A percentile compares a stretch with the other conserved stretches of the same genome.
These are phyloP conservation scores for Colletotrichum endophyticum DNA, from an alignment of 2,329 filamentous ascomycete genomes.

Conservation along the genomic window DNA sequence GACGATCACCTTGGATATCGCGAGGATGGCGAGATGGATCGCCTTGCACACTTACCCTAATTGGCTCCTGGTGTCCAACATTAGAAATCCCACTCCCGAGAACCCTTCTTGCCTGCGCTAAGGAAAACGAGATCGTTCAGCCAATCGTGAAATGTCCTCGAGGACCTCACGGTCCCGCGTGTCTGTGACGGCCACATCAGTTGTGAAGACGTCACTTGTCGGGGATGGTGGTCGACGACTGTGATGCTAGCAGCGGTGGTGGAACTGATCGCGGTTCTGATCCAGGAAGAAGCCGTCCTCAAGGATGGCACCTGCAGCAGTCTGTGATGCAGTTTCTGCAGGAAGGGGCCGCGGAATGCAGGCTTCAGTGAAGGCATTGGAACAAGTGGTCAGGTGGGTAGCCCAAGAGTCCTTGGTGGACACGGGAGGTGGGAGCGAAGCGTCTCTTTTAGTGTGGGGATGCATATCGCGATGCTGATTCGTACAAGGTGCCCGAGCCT, in stretches of 20 bases:
- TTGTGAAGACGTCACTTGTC: background rate
- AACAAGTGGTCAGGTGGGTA: slow-evolving; percentile 5
- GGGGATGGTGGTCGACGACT: background rate
- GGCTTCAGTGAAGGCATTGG: background rate
- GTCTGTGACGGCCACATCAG: background rate
- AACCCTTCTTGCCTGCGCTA: background rate
- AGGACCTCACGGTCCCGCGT: background rate
- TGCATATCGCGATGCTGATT: slow-evolving; percentile 5
- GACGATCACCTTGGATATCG: background rate
- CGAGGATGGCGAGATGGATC: background rate
- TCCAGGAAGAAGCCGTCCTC: background rate
- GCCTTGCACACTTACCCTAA: background rate
- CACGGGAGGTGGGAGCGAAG: background rate
- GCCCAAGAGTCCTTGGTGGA: background rate
- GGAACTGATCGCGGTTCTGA: background rate
- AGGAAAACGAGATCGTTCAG: background rate
- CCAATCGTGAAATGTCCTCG: background rate
- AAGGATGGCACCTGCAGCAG: slow-evolving; percentile 6
- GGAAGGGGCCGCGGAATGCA: slow-evolving; percentile 6
- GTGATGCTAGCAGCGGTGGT: background rate
- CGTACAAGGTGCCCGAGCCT: background rate
- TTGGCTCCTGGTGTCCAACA: background rate
- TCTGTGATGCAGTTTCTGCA: slow-evolving; percentile 4
- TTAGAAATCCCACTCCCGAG: background rate
- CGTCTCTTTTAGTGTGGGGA: slow-evolving; percentile 9